Evolutionary conservation across 306 rosid species (phyloP), one percentile per base, ranked within the genome.

Genomic region (Acacia confusa): DNA sequence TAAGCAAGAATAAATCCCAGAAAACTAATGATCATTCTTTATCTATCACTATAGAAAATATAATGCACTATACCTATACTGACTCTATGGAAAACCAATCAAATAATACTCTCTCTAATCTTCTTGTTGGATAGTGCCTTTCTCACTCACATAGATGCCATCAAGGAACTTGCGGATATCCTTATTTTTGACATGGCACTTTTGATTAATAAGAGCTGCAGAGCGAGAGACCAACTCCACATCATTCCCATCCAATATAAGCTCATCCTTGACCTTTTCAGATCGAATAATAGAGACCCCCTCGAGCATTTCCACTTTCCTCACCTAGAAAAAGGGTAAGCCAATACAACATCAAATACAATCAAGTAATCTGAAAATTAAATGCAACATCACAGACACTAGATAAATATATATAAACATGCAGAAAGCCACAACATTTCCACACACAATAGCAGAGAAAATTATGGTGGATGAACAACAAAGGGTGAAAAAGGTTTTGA

Each of bases 171-270:
- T 93, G 65, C 97, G 75, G 78, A 93, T 93, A 89, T 91, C 96
- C 78, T 91, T 93, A 72, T 93, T 93, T 80, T 93, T 93, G 19
- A 93, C 95, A 60, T 91, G 96, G 53, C 97, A 93, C 86, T 91
- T 93, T 92, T 94, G 98, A 70, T 94, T 94, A 25, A 94, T 94
- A 48, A 94, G 85, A 14, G 98, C 97, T 72, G 85, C 77, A 0
- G 98, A 94, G 63, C 98, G 88, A 9, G 98, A 94, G 27, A 92
- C 97, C n/a, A 94, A 94, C 70, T 94, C 98, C 7, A 94, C 88
- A 44, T 94, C 98, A 34, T 92, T 94, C 9, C 98, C 98, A 30
- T 92, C 98, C 88, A 94, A 81, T 7, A 94, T 11, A 52, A 94
- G 76, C 81, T 94, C 97, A 61, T 94, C 98, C 85, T 94, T 94